Percentiles rank a stretch among this genome's conserved stretches.
These are phyloP conservation scores for Rhazya stricta DNA, from an alignment of 257 asterid species.

Conservation along the genomic window DNA sequence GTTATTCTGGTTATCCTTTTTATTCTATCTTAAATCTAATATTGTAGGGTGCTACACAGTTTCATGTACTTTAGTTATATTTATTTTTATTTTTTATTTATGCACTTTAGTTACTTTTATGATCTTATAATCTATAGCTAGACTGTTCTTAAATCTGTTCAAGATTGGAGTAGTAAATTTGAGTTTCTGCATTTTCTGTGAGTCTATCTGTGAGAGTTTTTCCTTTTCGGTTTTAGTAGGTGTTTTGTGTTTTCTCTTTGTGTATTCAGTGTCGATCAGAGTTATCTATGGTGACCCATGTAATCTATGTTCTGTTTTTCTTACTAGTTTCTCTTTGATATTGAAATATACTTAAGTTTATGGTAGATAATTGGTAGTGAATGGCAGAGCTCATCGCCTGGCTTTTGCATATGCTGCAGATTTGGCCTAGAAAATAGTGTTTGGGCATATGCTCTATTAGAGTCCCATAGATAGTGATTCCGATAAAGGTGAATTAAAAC, in stretches of 20 bases:
- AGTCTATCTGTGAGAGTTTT: too few species aligned
- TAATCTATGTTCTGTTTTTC: neutral
- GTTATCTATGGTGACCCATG: neutral
- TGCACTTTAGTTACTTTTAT: too few species aligned
- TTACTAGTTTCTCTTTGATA: neutral
- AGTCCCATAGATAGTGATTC: neutral
- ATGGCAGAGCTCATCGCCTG: neutral
- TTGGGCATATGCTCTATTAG: neutral
- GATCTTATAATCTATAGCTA: too few species aligned
- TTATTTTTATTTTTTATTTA: too few species aligned
- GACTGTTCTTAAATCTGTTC: too few species aligned
- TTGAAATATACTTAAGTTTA: neutral
- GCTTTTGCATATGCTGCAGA: neutral
- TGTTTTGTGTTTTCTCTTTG: neutral
- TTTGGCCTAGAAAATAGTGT: neutral
- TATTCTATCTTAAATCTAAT: too few species aligned
- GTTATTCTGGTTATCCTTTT: too few species aligned
- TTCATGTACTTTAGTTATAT: too few species aligned
- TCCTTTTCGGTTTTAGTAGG: too few species aligned
- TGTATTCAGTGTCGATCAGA: neutral
- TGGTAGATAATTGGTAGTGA: neutral
- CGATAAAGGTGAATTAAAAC: neutral
- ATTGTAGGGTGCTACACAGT: too few species aligned
- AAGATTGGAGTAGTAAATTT: too few species aligned
- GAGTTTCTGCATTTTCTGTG: too few species aligned